Evolutionary conservation across 2,329 filamentous ascomycete genomes (phyloP), one percentile per base, ranked within the genome.

Genomic region (Aspergillus tanneri): DNA sequence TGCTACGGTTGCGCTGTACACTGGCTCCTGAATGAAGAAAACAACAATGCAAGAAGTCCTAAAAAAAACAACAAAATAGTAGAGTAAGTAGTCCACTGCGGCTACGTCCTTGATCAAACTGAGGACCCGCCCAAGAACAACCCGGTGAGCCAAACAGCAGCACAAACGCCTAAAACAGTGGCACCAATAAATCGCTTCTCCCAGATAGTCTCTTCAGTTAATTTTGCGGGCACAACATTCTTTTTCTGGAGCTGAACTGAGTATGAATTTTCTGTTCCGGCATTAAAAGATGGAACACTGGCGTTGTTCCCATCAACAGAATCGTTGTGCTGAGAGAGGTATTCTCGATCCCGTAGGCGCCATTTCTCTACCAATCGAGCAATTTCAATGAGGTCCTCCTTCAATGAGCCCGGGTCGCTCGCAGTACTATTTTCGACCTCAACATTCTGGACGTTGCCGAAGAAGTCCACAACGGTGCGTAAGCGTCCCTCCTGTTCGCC

Each of bases 361-460:
- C 71, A 74, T 65, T 76, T 72, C 67, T 88, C 70, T 24, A 82
- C 78, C 57, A 85, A 73, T 43, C 70, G 72, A 35, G 77, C 87
- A 39, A 96, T 78, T n/a, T 85, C 82, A 25, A 87, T 72, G 52
- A 96, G 71, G 60, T 96, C 90, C 58, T 91, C 85, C 52, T 74
- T 74, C 69, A 81, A 75, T 18, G 63, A 71, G 46, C 63, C 67
- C 12, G 61, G 64, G 41, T 85, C 83, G 37, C 83, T 78, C 28
- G 63, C 55, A 43, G 80, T 77, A 36, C 76, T 74, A 21, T 78
- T 78, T 57, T 93, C 88, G 3, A 97, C 83, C 71, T 97, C 93
- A 3, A 99, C 91, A 59, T 92, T 95, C 68, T 99, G 93, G 11
- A 97, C 90, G 66, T 97, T 99, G 19, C 93, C 93, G 56, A 99